Conservation (phyloP, 2,329 filamentous ascomycete species). For the Hypoxylon sp. region DNA sequence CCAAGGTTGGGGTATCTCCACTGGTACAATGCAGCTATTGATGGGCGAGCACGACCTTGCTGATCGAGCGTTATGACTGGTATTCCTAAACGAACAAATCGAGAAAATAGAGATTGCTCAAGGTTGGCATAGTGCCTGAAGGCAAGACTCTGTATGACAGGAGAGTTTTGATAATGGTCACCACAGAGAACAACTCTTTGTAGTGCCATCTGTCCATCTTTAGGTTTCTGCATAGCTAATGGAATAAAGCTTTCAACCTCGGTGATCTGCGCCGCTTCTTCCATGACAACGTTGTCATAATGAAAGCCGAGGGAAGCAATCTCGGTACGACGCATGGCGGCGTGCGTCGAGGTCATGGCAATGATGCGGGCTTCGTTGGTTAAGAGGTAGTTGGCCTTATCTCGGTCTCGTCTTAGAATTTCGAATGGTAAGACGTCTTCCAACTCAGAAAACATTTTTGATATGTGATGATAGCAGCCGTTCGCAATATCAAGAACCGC, state of each 20-base stretch:
- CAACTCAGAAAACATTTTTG: constrained; percentile 90
- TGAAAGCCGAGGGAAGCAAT: constrained; percentile 94
- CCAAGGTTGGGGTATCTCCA: constrained; percentile 90
- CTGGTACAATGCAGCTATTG: constrained; percentile 88
- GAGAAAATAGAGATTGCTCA: constrained; percentile 93
- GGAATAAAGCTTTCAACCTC: constrained; percentile 98
- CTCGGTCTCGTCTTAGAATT: constrained; percentile 85
- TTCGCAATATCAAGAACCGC: constrained; percentile 79
- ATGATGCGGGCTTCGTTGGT: constrained; percentile 97
- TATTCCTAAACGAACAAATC: constrained; percentile 91
- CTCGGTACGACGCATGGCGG: constrained; percentile 91
- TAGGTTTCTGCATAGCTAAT: constrained; percentile 86
- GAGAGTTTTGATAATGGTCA: constrained; percentile 96
- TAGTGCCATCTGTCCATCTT: constrained; percentile 77
- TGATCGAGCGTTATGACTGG: constrained; percentile 90
- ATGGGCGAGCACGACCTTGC: constrained; percentile 89
- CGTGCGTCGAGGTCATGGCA: constrained; percentile 98
- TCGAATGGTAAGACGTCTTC: constrained; percentile 96
- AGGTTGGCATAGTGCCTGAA: constrained; percentile 96
- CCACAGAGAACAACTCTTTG: constrained; percentile 93
- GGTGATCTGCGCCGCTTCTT: constrained; percentile 97
- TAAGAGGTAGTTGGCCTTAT: constrained; percentile 96
- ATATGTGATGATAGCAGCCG: constrained; percentile 89
- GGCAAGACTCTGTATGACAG: constrained; percentile 92
- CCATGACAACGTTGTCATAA: constrained; percentile 98